Conservation (phyloP, 805 yeast genomes). For the Candida verbasci region DNA sequence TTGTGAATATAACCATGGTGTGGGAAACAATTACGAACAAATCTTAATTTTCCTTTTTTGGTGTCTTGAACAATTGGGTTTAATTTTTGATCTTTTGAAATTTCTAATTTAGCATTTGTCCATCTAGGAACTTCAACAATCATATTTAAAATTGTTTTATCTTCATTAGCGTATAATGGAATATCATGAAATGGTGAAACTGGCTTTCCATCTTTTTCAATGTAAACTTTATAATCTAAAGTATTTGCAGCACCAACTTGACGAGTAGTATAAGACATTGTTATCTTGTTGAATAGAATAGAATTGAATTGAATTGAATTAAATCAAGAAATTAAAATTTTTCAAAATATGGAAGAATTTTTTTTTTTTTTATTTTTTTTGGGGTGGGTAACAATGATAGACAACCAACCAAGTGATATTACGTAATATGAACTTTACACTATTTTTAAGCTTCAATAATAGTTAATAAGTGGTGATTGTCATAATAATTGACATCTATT, state of each 20-base stretch:
- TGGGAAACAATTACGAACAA: slow-evolving; percentile 96
- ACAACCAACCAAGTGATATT: too few species aligned
- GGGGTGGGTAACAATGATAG: too few species aligned
- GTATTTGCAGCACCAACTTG: slow-evolving; percentile 95
- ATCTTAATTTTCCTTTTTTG: slow-evolving; percentile 94
- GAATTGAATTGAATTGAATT: neutral
- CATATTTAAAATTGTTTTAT: slow-evolving; percentile 73
- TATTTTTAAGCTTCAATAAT: too few species aligned
- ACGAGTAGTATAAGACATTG: slow-evolving; percentile 81
- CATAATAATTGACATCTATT: neutral
- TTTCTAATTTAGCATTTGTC: slow-evolving; percentile 97
- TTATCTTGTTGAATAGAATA: slow-evolving; percentile 4
- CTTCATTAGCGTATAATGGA: slow-evolving; percentile 85
- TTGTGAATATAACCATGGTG: slow-evolving; percentile 98
- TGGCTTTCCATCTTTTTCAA: slow-evolving; percentile 91
- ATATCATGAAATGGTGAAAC: slow-evolving; percentile 87
- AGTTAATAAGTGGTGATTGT: neutral
- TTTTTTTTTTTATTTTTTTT: too few species aligned
- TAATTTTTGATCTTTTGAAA: slow-evolving; percentile 73
- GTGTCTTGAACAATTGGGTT: slow-evolving; percentile 97
- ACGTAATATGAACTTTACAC: too few species aligned
- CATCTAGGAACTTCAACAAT: slow-evolving; percentile 98
- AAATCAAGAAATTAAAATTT: neutral
- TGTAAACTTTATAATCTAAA: slow-evolving; percentile 84
- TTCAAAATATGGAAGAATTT: too few species aligned